Conservation (phyloP, 129 eudicot genomes). For the Oenanthe sinensis region DNA sequence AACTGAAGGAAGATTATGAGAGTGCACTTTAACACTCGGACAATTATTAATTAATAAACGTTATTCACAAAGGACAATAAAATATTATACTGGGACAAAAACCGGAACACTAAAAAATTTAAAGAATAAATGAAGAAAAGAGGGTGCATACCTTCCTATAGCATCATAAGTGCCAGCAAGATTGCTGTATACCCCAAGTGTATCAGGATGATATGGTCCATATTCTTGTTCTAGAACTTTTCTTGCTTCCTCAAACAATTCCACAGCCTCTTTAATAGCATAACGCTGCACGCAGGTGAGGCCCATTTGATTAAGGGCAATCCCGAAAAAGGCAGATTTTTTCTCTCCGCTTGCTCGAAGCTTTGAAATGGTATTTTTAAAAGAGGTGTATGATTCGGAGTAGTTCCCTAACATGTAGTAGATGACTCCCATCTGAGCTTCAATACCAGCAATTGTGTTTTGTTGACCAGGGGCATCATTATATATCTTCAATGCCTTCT, state of each 20-base stretch:
- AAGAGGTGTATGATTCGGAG: constrained; percentile 43
- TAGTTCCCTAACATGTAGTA: constrained; percentile 59
- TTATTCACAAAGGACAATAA: neutral
- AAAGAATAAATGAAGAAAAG: neutral
- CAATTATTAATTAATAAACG: neutral
- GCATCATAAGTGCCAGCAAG: constrained; percentile 95
- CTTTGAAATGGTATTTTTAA: constrained; percentile 43
- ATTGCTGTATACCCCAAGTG: constrained; percentile 82
- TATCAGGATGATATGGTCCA: constrained; percentile 76
- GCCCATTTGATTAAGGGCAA: constrained; percentile 83
- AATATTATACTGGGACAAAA: neutral
- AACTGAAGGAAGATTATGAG: neutral
- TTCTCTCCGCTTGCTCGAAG: constrained; percentile 56
- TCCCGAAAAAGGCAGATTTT: constrained; percentile 64
- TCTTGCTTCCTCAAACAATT: constrained; percentile 78
- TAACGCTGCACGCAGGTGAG: constrained; percentile 70
- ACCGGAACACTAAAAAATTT: neutral
- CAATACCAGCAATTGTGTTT: constrained; percentile 73
- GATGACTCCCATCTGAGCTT: constrained; percentile 81
- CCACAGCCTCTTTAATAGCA: constrained; percentile 77
- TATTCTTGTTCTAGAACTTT: constrained; percentile 56
- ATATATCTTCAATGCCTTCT: constrained; percentile 52
- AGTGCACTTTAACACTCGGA: neutral
- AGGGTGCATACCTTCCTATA: constrained; percentile 62
- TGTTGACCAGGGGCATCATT: constrained; percentile 53